Evolutionary conservation across 192 early-diverging fungal genomes (phyloP), one percentile per base, ranked within the genome.

Genomic region (Linnemannia hyalina): DNA sequence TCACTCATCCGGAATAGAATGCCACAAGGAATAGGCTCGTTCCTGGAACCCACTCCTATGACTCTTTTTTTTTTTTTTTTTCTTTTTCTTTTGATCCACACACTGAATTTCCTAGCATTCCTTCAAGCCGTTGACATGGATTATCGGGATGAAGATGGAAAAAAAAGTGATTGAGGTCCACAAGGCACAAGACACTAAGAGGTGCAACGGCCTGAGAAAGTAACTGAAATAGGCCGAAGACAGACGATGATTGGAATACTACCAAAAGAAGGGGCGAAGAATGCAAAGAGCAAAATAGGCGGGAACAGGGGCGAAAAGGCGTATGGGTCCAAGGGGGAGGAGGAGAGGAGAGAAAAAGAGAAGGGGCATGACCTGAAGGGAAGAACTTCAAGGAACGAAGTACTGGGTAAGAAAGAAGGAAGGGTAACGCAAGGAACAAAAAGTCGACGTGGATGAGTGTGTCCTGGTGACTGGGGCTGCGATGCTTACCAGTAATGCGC

Each of bases 401-500:
- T 7, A 9, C 35, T 35, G 36, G 10, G 26, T 0, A n/a, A 5
- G 22, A 29, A 65, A 15, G 70, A 42, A n/a, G 40, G 38, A 41
- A 42, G 23, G 22, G 20, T 4, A 42, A 36, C 20, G 8, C 36
- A 42, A 22, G 16, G 20, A 22, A 44, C 26, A 22, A 38, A 63
- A 57, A 23, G 16, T 4, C 6, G 47, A 49, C 16, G 47, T 1
- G 4, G 60, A 18, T 41, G 54, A 11, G 44, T 23, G n/a, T 44
- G 40, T 42, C 20, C 42, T 72, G 40, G 42, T 73, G n/a, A 73
- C 71, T 46, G 44, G 23, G 71, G 41, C 40, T 46, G 44, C 47
- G 42, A 16, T 44, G n/a, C 71, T 73, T 41, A 73, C 71, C 60
- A 32, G 60, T 65, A 65, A 32, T 65, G 60, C n/a, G 60, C n/a